Evolutionary conservation across 192 early-diverging fungal genomes (phyloP).

Genomic region (Coemansia pectinata): DNA sequence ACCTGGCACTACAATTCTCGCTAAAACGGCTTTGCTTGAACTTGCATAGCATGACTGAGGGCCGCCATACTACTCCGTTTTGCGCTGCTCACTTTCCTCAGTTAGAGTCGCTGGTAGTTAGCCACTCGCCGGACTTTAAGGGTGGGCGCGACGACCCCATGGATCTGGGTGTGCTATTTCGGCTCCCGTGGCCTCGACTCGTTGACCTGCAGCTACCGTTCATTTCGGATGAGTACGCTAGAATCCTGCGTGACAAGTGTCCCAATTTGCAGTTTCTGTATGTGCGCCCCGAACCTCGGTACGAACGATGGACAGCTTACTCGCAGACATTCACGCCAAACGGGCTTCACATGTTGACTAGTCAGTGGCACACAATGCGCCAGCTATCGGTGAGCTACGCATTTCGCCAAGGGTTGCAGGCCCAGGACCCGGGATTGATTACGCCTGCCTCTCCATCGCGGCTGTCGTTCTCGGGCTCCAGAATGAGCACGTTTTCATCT

Average conservation of each 20-base stretch:
- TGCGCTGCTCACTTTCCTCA: conserved; percentile 48
- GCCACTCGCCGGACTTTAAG: conserved; percentile 47
- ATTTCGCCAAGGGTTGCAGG: conserved; percentile 25
- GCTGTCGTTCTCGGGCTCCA: conserved; percentile 22
- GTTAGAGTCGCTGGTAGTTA: conserved; percentile 38
- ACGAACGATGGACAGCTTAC: conserved; percentile 52
- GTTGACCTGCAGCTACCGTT: conserved; percentile 49
- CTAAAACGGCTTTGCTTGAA: conserved; percentile 33
- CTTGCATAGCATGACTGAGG: conserved; percentile 41
- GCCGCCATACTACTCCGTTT: conserved; percentile 33
- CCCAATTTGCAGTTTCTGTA: conserved; percentile 35
- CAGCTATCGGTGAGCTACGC: conserved; percentile 44
- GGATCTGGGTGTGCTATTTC: conserved; percentile 45
- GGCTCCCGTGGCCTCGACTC: conserved; percentile 35
- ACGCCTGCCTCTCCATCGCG: conserved; percentile 20
- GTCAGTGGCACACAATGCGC: conserved; percentile 38
- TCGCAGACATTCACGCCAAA: conserved; percentile 36
- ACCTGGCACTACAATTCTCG: conserved; percentile 45
- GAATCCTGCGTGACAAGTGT: conserved; percentile 36
- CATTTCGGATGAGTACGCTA: conserved; percentile 32
- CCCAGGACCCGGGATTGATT: neutral
- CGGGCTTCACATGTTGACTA: conserved; percentile 32
- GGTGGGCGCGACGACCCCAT: conserved; percentile 22
- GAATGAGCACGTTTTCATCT: conserved; percentile 16
- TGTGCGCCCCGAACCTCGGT: conserved; percentile 45